phyloP scores from a whole-genome alignment of 2,329 filamentous ascomycete genomes.

The Sporothrix sp. region DNA sequence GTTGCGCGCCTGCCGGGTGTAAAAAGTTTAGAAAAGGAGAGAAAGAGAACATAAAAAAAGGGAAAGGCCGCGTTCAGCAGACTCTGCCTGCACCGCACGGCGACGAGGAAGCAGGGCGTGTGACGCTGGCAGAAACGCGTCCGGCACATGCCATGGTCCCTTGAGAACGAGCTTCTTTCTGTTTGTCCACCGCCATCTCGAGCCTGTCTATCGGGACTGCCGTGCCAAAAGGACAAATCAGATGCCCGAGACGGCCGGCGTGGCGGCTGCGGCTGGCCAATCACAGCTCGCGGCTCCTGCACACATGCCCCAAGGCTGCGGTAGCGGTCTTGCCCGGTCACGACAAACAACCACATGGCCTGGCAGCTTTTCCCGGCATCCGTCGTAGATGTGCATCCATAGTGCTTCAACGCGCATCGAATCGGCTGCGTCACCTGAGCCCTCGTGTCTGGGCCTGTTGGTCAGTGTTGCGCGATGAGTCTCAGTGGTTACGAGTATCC shows the following conservation, averaged over 20 bases:
- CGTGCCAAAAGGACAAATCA: slow-evolving; percentile 13
- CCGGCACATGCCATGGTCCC: too few species aligned
- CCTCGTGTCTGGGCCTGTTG: slow-evolving; percentile 6
- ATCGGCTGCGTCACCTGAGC: slow-evolving; percentile 3
- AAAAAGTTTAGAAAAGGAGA: too few species aligned
- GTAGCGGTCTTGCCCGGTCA: too few species aligned
- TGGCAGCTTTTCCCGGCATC: too few species aligned
- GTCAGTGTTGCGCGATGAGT: neutral
- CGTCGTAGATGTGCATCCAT: too few species aligned
- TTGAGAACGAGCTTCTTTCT: too few species aligned
- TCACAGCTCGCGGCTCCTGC: slow-evolving; percentile 3
- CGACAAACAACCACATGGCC: too few species aligned
- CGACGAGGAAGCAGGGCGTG: neutral
- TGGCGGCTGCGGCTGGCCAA: slow-evolving; percentile 7
- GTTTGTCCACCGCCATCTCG: neutral
- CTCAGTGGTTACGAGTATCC: too few species aligned
- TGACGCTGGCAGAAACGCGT: neutral
- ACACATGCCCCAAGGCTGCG: slow-evolving; percentile 12
- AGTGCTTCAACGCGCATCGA: neutral
- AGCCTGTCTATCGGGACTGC: neutral
- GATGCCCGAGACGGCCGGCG: slow-evolving; percentile 12
- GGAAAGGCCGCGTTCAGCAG: too few species aligned
- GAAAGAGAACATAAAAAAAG: neutral
- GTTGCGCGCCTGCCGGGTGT: slow-evolving; percentile 5
- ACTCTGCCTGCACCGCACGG: too few species aligned